These are phyloP conservation scores for Saccharomycopsis amapae DNA, from an alignment of 805 yeast genomes.

Conservation along the genomic window DNA sequence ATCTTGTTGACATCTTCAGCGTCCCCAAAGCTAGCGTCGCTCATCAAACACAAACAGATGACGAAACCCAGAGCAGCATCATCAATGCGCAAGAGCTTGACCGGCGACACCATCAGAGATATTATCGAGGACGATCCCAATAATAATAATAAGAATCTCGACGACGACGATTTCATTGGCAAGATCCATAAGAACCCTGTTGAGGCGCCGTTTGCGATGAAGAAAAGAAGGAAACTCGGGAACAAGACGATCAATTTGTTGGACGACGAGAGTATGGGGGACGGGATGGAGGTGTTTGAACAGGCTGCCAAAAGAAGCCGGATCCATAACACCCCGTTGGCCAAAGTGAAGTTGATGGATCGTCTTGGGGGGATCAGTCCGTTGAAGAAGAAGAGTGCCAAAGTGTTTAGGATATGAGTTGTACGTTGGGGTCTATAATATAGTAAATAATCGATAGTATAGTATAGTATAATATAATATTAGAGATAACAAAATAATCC, in stretches of 20 bases:
- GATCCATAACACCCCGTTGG: not conserved
- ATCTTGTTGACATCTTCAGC: no score
- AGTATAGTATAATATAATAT: no score
- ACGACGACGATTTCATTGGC: no score
- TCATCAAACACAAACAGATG: no score
- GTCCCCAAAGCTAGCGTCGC: no score
- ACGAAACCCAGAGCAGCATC: no score
- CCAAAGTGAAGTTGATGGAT: constrained; percentile 5
- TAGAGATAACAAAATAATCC: no score
- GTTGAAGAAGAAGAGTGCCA: constrained; percentile 8
- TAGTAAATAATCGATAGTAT: no score
- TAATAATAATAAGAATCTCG: no score
- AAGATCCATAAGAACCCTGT: no score
- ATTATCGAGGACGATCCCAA: not conserved
- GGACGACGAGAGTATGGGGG: not conserved
- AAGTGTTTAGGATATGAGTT: no score
- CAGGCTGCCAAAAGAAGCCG: not conserved
- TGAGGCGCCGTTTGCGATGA: not conserved
- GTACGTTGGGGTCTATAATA: no score
- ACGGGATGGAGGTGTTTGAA: not conserved
- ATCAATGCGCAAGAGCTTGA: not conserved
- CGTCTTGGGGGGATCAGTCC: constrained; percentile 14
- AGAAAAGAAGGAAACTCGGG: not conserved
- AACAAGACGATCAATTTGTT: not conserved
- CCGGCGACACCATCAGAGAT: not conserved